These are phyloP conservation scores for Cyathus striatus DNA, from an alignment of 768 basidiomycete genomes.

Conservation along the genomic window DNA sequence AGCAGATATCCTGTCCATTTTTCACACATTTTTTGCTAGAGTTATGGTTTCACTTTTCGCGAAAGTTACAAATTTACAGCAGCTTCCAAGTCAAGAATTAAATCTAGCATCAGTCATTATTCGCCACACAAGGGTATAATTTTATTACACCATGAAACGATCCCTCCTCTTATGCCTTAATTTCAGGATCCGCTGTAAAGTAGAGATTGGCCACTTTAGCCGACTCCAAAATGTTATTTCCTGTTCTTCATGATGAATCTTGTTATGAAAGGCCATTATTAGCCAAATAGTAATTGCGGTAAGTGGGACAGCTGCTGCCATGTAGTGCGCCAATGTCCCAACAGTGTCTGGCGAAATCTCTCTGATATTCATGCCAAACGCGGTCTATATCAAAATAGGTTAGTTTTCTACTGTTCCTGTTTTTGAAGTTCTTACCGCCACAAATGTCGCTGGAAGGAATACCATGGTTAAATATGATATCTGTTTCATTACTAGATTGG, in stretches of 20 bases:
- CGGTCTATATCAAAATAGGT: slow-evolving; percentile 14
- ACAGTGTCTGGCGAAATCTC: slow-evolving; percentile 23
- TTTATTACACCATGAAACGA: too few species aligned
- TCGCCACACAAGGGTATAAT: too few species aligned
- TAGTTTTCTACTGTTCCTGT: too few species aligned
- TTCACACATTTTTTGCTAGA: too few species aligned
- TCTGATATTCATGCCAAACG: slow-evolving; percentile 45
- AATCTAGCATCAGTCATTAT: too few species aligned
- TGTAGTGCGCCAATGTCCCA: slow-evolving; percentile 31
- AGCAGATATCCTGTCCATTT: too few species aligned
- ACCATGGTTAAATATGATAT: slow-evolving; percentile 49
- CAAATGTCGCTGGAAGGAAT: slow-evolving; percentile 45
- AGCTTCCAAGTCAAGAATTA: too few species aligned
- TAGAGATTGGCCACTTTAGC: slow-evolving; percentile 10
- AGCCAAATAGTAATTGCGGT: slow-evolving; percentile 40
- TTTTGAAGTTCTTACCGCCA: slow-evolving; percentile 16
- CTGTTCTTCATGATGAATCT: slow-evolving; percentile 3
- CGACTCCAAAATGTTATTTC: slow-evolving; percentile 4
- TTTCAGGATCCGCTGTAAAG: not conserved
- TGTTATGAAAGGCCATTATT: slow-evolving; percentile 37
- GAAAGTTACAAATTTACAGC: too few species aligned
- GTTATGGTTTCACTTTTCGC: too few species aligned
- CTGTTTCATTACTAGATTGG: slow-evolving; percentile 28
- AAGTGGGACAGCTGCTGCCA: slow-evolving; percentile 31
- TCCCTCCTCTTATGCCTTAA: too few species aligned